Base-by-base conservation (phyloP, 768 basidiomycete genomes). In the Kwoniella pini region DNA sequence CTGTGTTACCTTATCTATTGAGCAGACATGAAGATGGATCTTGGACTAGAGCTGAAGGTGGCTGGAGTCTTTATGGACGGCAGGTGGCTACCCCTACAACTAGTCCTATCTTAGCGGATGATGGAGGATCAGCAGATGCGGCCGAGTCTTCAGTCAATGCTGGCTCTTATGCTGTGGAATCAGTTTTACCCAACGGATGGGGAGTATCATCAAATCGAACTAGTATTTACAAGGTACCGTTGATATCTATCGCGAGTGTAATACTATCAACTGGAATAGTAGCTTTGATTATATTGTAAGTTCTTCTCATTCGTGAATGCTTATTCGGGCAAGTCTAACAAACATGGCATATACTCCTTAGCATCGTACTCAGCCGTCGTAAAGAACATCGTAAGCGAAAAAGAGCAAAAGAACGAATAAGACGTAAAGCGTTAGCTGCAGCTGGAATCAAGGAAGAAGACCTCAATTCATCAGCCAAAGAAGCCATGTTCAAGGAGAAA, bases 181-280 rank as follows among this genome's bases (percentile, higher is more conserved):
- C 72, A 10, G 58, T 69, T 19, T 40, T 77, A 44, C 75, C 75
- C 3, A 61, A 55, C 15, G 74, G 77, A 15, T 78, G 77, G 77
- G 77, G 77, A 10, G 43, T 62, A 22, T 58, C 64, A n/a, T 70
- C 70, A 7, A 62, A 58, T 38, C 61, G 77, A 42, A 69, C 75
- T 4, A 67, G 69, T 45, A 65, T 75, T 21, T 78, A 78, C 51
- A 66, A 65, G 50, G 69, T 75, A 12, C 77, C 77, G 0, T 62
- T 78, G 19, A 78, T 78, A 26, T 72, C 64, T 15, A 66, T 71
- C 26, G 67, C 72, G 3, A 71, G 68, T 33, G 64, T 74, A n/a
- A 65, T 76, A 51, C 38, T 78, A 31, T 68, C 77, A 2, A 42
- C 64, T 3, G 44, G 64, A 39, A 70, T 78, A 27, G 69, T 74